Conservation (phyloP, 73 alveolate genomes). For the Paramecium caudatum region DNA sequence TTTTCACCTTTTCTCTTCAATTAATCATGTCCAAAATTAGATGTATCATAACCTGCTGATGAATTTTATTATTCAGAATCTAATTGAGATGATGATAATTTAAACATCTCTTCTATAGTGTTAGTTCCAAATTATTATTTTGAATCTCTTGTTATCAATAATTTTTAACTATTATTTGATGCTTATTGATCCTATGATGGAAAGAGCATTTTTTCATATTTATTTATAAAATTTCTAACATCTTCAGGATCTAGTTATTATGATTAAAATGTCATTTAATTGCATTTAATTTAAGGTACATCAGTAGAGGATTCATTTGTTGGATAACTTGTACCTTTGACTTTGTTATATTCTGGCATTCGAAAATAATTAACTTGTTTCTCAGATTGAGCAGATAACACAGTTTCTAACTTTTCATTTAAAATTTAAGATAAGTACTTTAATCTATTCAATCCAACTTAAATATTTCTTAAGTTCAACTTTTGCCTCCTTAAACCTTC, state of each 20-base stretch:
- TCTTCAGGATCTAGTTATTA: background rate
- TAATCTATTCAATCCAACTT: slow-evolving; percentile 41
- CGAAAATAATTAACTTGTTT: background rate
- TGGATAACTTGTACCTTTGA: background rate
- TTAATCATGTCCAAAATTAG: slow-evolving; percentile 40
- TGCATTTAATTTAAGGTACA: slow-evolving; percentile 12
- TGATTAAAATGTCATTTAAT: slow-evolving; percentile 23
- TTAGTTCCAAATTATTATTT: slow-evolving; percentile 9
- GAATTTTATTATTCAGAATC: background rate
- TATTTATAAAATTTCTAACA: slow-evolving; percentile 3
- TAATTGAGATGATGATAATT: slow-evolving; percentile 7
- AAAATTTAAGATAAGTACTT: background rate
- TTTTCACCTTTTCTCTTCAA: background rate
- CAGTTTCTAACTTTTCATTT: slow-evolving; percentile 21
- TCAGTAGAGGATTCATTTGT: slow-evolving; percentile 27
- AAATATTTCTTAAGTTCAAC: slow-evolving; percentile 25
- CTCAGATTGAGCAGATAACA: slow-evolving; percentile 9
- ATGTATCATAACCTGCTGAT: slow-evolving; percentile 29
- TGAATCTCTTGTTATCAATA: slow-evolving; percentile 1
- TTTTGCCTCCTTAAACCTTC: slow-evolving; percentile 49
- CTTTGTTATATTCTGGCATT: background rate
- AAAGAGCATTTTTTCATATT: slow-evolving; percentile 12
- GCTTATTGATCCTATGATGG: background rate
- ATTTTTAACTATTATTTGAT: background rate
- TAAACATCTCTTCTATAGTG: slow-evolving; percentile 32